Evolutionary conservation across 805 yeast species (phyloP).

Genomic region (Vanderwaltozyma yarrowii): DNA sequence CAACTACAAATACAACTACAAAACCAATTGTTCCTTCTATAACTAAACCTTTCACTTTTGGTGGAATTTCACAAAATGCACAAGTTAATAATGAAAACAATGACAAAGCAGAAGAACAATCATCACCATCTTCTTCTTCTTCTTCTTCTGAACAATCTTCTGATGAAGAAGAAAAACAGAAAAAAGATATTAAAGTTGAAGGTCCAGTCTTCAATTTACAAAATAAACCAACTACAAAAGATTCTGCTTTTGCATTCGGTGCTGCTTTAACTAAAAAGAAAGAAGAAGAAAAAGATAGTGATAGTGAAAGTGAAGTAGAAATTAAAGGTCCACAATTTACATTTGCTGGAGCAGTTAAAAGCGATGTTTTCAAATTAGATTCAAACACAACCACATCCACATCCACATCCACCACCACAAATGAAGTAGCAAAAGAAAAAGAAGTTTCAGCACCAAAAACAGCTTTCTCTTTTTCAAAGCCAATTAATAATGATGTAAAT

Average conservation of each 20-base stretch:
- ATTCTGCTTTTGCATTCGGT: constrained; percentile 41
- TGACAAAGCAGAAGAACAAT: not conserved
- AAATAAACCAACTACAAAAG: constrained; percentile 38
- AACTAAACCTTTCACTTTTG: not conserved
- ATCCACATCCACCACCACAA: no score
- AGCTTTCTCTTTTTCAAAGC: not conserved
- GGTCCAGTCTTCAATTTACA: constrained; percentile 57
- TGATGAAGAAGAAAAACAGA: not conserved
- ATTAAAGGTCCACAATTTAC: constrained; percentile 34
- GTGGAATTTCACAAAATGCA: not conserved
- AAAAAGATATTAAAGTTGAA: constrained; percentile 51
- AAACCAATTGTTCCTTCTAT: not conserved
- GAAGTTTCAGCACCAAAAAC: not conserved
- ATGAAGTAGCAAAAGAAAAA: constrained; percentile 1
- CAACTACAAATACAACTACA: not conserved
- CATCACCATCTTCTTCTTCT: not conserved
- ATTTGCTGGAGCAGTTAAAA: constrained; percentile 26
- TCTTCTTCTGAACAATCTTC: constrained; percentile 1
- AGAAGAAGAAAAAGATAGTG: constrained; percentile 16
- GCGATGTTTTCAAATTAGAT: constrained; percentile 31
- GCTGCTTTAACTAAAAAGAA: constrained; percentile 9
- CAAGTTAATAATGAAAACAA: no score
- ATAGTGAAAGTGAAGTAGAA: constrained; percentile 26
- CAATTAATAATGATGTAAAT: not conserved
- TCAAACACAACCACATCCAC: no score